phyloP scores from a whole-genome alignment of 2,329 filamentous ascomycete species.

The Penicillium sumatraense region DNA sequence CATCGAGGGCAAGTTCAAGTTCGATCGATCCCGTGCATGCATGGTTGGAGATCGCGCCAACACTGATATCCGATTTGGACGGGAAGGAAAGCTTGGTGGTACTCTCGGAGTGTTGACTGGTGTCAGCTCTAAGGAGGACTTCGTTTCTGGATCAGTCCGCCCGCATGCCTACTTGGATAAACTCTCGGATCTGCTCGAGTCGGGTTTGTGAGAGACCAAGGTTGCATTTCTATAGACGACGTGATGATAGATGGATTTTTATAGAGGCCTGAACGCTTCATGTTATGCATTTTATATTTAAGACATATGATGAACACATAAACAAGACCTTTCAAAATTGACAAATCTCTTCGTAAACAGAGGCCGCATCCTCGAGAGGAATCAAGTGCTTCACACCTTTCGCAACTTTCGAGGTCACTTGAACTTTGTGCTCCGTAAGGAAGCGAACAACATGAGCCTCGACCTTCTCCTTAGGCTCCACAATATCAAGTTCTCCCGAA shows the following conservation, averaged over 20 bases:
- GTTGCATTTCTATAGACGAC: constrained; percentile 1
- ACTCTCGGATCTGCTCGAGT: constrained; percentile 72
- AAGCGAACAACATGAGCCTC: constrained; percentile 27
- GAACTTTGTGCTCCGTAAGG: constrained; percentile 12
- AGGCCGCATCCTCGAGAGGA: constrained; percentile 27
- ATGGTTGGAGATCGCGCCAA: constrained; percentile 96
- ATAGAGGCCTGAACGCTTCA: neutral
- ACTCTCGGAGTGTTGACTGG: constrained; percentile 91
- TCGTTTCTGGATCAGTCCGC: constrained; percentile 75
- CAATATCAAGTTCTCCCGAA: constrained; percentile 38
- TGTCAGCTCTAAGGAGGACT: constrained; percentile 78
- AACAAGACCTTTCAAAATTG: constrained; percentile 8
- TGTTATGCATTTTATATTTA: neutral
- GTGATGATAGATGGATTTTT: constrained; percentile 6
- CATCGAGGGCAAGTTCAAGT: constrained; percentile 91
- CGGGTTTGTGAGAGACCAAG: constrained; percentile 14
- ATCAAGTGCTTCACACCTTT: constrained; percentile 27
- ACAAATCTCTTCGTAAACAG: constrained; percentile 13
- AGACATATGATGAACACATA: neutral
- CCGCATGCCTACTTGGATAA: constrained; percentile 85
- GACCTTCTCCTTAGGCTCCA: constrained; percentile 39
- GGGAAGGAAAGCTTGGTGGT: constrained; percentile 87
- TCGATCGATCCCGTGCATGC: constrained; percentile 82
- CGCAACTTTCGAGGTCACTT: constrained; percentile 12
- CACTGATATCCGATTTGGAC: constrained; percentile 94